phyloP scores from a whole-genome alignment of 2,329 filamentous ascomycete genomes.

The Fusarium verticillioides region DNA sequence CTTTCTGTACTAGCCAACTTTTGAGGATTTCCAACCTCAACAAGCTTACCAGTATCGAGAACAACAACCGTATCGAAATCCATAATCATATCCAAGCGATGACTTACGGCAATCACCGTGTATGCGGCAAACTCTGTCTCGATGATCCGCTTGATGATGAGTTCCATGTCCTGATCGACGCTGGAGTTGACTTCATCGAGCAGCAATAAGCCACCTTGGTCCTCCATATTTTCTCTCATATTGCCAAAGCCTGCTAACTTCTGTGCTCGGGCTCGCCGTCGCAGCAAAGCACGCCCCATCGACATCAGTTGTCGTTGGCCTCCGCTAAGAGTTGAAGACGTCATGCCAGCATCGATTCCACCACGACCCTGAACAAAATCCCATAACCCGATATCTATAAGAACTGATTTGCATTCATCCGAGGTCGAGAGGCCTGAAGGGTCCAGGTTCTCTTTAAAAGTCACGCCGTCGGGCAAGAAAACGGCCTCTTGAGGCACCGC shows the following conservation, averaged over 20 bases:
- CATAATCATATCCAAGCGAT: slow-evolving; percentile 61
- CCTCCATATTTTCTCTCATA: background rate
- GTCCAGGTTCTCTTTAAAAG: slow-evolving; percentile 56
- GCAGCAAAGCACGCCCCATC: slow-evolving; percentile 67
- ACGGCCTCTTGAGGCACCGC: slow-evolving; percentile 65
- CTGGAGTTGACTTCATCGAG: slow-evolving; percentile 57
- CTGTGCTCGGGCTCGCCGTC: slow-evolving; percentile 38
- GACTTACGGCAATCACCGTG: slow-evolving; percentile 65
- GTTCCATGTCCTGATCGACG: slow-evolving; percentile 55
- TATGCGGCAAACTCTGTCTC: slow-evolving; percentile 52
- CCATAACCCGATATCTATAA: slow-evolving; percentile 51
- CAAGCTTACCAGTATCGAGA: slow-evolving; percentile 58
- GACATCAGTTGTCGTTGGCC: slow-evolving; percentile 74
- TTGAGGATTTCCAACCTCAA: slow-evolving; percentile 50
- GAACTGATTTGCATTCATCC: slow-evolving; percentile 48
- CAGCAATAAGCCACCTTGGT: slow-evolving; percentile 47
- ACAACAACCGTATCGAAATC: slow-evolving; percentile 60
- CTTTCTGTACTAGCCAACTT: slow-evolving; percentile 32
- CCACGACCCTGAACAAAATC: slow-evolving; percentile 47
- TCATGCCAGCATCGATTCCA: slow-evolving; percentile 53
- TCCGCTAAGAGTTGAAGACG: slow-evolving; percentile 60
- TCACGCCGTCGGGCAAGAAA: slow-evolving; percentile 59
- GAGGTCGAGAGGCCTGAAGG: slow-evolving; percentile 47
- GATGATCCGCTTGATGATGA: slow-evolving; percentile 55
- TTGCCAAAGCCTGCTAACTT: background rate